These are phyloP conservation scores for Pharus latifolius DNA, from an alignment of 176 grass and related monocot species.

Conservation along the genomic window DNA sequence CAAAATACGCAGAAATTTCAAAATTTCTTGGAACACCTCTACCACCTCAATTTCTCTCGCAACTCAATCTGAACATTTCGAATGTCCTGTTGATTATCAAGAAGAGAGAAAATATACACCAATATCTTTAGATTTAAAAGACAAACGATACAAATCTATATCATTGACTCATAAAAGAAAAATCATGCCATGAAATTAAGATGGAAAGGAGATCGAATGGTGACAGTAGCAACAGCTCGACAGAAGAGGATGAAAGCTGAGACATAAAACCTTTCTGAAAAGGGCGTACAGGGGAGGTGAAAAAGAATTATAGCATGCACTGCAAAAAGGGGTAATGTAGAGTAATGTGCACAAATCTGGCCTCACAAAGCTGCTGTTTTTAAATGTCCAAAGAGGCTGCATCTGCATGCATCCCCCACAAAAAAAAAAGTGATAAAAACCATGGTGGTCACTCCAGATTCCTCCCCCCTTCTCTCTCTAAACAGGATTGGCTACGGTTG, in stretches of 20 bases:
- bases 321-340: background rate
- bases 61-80: too few relatives aligned
- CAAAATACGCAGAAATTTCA: too few relatives aligned
- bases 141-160: background rate
- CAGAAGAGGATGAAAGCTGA: background rate
- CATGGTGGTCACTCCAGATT: slow-evolving; percentile 11
- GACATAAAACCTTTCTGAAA: slow-evolving; percentile 10
- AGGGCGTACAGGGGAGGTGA: background rate
- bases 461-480: background rate
- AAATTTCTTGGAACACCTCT: too few relatives aligned
- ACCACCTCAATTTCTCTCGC: too few relatives aligned
- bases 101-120: too few relatives aligned
- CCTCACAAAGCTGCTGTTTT: slow-evolving; percentile 6
- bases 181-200: background rate
- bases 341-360: background rate
- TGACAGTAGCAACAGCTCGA: background rate
- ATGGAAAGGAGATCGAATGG: background rate
- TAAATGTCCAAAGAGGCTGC: background rate
- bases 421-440: slow-evolving; percentile 16
- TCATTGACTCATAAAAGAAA: slow-evolving; percentile 6
- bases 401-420: background rate
- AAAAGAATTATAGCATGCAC: background rate
- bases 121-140: background rate
- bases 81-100: too few relatives aligned
- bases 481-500: too few relatives aligned